phyloP scores from a whole-genome alignment of 2,329 filamentous ascomycete species.

The Herpotrichia juniperi region DNA sequence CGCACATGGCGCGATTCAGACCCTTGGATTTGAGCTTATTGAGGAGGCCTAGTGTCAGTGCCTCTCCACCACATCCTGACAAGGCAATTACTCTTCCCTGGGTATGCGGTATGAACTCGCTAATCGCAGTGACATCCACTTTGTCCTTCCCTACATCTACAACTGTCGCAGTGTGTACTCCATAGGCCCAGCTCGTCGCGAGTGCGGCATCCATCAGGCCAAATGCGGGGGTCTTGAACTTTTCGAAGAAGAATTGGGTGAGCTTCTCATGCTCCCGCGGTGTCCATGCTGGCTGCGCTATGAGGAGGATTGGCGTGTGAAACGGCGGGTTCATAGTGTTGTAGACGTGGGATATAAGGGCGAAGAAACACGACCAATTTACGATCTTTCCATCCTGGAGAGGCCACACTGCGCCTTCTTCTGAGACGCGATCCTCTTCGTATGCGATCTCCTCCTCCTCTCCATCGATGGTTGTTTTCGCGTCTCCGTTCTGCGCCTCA shows the following conservation, averaged over 20 bases:
- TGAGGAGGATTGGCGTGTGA: constrained; percentile 91
- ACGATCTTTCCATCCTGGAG: constrained; percentile 81
- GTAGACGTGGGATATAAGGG: constrained; percentile 91
- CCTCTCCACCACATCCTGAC: constrained; percentile 79
- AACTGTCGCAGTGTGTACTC: constrained; percentile 79
- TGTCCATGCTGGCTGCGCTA: constrained; percentile 90
- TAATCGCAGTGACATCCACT: constrained; percentile 88
- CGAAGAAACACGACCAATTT: constrained; percentile 92
- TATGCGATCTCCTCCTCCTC: constrained; percentile 69
- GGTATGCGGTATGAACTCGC: constrained; percentile 79
- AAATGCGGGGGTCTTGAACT: constrained; percentile 91
- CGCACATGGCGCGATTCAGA: constrained; percentile 67
- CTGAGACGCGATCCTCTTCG: constrained; percentile 86
- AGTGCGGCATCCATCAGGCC: constrained; percentile 88
- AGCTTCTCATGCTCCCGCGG: constrained; percentile 85
- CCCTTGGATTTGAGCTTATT: constrained; percentile 67
- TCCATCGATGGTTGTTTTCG: constrained; percentile 45
- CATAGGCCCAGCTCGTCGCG: constrained; percentile 82
- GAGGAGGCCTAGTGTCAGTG: constrained; percentile 77
- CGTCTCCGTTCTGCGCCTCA: constrained; percentile 32
- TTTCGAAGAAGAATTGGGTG: constrained; percentile 95
- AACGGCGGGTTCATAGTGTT: constrained; percentile 87
- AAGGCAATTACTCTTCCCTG: constrained; percentile 67
- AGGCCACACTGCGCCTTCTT: constrained; percentile 89
- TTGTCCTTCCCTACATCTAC: constrained; percentile 92